These are phyloP conservation scores for Lachnellula occidentalis DNA, from an alignment of 2,329 filamentous ascomycete species.

Conservation along the genomic window DNA sequence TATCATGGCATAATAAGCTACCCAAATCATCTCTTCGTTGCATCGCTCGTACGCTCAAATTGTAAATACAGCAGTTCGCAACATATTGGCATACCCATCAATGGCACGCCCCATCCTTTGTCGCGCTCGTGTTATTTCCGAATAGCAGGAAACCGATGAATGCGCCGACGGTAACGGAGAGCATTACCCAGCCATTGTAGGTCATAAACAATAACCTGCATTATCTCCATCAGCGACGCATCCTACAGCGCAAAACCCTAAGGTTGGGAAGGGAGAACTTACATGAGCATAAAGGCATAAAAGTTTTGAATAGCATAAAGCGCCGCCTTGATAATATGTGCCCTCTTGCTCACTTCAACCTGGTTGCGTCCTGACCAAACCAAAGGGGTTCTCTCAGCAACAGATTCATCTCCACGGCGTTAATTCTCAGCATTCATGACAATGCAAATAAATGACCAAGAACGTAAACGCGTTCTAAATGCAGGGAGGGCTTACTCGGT, in stretches of 20 bases:
- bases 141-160: constrained; percentile 85
- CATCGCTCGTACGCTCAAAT: not conserved
- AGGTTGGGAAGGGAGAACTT: constrained; percentile 46
- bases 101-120: constrained; percentile 89
- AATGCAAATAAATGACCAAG: not conserved
- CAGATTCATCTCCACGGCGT: constrained; percentile 19
- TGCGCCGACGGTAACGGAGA: constrained; percentile 81
- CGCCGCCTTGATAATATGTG: constrained; percentile 71
- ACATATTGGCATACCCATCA: constrained; percentile 34
- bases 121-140: constrained; percentile 61
- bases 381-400: constrained; percentile 59
- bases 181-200: constrained; percentile 99
- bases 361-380: constrained; percentile 69
- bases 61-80: not conserved
- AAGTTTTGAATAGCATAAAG: constrained; percentile 94
- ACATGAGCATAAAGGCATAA: constrained; percentile 99
- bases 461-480: not conserved
- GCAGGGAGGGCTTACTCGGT: constrained; percentile 25
- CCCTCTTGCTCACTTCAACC: constrained; percentile 55
- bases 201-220: constrained; percentile 96
- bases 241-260: not conserved
- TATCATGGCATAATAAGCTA: too few relatives aligned
- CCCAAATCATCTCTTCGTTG: not conserved
- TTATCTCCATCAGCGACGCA: too few relatives aligned
- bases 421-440: not conserved